Evolutionary conservation across 352 stramenopile genomes (phyloP).

Genomic region (Pythium phragmitis): DNA sequence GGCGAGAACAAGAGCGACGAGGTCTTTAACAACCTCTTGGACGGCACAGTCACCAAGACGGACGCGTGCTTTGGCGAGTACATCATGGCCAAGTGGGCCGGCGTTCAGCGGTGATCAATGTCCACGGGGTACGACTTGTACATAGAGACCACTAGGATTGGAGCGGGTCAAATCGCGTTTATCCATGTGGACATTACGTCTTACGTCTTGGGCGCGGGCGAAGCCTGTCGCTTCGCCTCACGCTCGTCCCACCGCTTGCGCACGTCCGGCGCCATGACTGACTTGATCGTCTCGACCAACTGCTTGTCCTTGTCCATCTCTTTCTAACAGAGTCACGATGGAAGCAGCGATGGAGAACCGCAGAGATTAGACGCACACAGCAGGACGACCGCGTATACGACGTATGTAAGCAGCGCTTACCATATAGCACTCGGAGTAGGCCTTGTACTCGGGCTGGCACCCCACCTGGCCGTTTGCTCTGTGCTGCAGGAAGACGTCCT

Average conservation of each 20-base stretch:
- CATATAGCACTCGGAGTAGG: constrained; percentile 72
- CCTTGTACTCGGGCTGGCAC: constrained; percentile 80
- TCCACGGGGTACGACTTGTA: no score
- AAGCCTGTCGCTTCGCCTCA: constrained; percentile 24
- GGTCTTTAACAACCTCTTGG: constrained; percentile 72
- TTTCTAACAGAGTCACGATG: constrained; percentile 29
- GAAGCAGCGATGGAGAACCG: not conserved
- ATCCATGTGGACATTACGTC: not conserved
- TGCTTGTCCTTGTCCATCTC: constrained; percentile 61
- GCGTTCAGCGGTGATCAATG: constrained; percentile 48
- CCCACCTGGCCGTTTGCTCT: constrained; percentile 70
- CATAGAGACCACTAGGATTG: no score
- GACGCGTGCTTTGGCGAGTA: constrained; percentile 76
- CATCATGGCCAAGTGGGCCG: constrained; percentile 81
- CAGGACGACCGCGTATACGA: not conserved
- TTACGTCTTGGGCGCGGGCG: not conserved
- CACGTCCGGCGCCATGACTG: constrained; percentile 59
- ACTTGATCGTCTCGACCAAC: constrained; percentile 63
- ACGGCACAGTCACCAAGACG: constrained; percentile 54
- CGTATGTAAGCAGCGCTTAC: constrained; percentile 27
- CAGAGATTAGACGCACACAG: not conserved
- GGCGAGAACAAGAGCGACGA: constrained; percentile 23
- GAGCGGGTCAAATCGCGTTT: no score
- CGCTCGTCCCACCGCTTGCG: constrained; percentile 53
- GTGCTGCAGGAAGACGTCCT: constrained; percentile 79